A percentile compares a stretch with the other conserved stretches of the same genome.
Evolutionary conservation across 2,329 filamentous ascomycete genomes (phyloP).

Genomic region (Alternaria tenuissima): DNA sequence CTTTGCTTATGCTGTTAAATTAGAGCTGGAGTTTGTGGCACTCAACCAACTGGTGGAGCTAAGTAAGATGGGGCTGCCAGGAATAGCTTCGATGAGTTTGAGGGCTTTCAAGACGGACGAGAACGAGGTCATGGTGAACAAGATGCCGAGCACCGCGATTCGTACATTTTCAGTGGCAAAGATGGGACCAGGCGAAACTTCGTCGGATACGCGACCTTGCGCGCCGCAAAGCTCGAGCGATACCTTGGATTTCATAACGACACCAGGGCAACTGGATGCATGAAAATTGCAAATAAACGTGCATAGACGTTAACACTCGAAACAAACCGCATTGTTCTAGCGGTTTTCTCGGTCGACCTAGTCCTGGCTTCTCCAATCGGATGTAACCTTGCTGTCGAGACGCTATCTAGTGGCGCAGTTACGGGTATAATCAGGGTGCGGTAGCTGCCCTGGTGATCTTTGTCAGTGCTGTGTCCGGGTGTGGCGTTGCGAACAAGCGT

Average conservation of each 20-base stretch:
- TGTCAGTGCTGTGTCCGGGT: not conserved
- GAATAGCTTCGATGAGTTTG: not conserved
- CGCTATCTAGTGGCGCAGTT: not conserved
- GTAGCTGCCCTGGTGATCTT: not conserved
- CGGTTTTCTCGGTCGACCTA: not conserved
- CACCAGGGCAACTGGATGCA: not conserved
- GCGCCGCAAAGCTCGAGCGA: not conserved
- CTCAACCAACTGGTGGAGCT: constrained; percentile 47
- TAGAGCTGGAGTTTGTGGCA: constrained; percentile 62
- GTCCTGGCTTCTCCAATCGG: not conserved
- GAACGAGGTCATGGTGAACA: not conserved
- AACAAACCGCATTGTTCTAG: not conserved
- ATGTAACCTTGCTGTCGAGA: not conserved
- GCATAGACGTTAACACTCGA: not conserved
- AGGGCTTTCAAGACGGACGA: not conserved
- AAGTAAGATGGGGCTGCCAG: constrained; percentile 3
- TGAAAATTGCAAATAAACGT: not conserved
- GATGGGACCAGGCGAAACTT: not conserved
- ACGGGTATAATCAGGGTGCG: not conserved
- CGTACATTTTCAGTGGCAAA: not conserved
- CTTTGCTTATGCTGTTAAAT: constrained; percentile 52
- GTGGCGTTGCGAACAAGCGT: not conserved
- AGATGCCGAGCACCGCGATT: not conserved
- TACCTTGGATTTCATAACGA: not conserved
- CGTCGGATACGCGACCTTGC: not conserved